Evolutionary conservation across 495 filamentous ascomycete genomes (phyloP), one percentile per base, ranked within the genome.

Genomic region (Penicillium argentinense): DNA sequence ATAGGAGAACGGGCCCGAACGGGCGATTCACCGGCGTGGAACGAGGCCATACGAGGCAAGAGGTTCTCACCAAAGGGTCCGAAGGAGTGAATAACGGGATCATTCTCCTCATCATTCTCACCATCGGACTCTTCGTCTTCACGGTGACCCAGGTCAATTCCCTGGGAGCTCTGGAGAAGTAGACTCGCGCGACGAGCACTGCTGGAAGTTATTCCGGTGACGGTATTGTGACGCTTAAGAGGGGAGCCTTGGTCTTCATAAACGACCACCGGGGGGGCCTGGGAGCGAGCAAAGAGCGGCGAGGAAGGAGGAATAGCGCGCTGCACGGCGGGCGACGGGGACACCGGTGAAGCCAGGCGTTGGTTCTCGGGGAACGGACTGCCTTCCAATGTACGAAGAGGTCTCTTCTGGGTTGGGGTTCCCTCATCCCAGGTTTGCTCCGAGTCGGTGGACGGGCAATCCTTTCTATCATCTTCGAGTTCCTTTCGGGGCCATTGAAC

Each of bases 71-170:
- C 89, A 57, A 84, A 92, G 1, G 90, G 88, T 43, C 89, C 90
- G 53, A 96, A 96, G 1, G 91, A 93, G 61, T 88, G 87, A 6
- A 95, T 71, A 45, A 95, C 84, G 2, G 90, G 91, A 48, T 96
- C 91, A 47, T 96, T 96, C 63, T 96, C 91, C 69, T 95, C 91
- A 61, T 96, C 82, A 23, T 83, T 82, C 33, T 36, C 33, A 4
- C 12, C 33, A 34, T 95, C 87, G 29, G 86, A 87, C 33, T 88
- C 81, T 6, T 82, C n/a, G n/a, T n/a, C 78, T 21, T 84, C 77
- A 12, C 71, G 71, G 36, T 77, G 73, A 52, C 68, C 59, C 25
- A 76, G 69, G 24, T 86, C 84, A 59, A 82, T 85, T 3, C 72
- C 78, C 51, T 69, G 69, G 2, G 70, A 74, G 37, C 54, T 72